A percentile compares a stretch with the other conserved stretches of the same genome.
These are phyloP conservation scores for Cerrena zonata DNA, from an alignment of 1,284 basidiomycete species.

Conservation along the genomic window DNA sequence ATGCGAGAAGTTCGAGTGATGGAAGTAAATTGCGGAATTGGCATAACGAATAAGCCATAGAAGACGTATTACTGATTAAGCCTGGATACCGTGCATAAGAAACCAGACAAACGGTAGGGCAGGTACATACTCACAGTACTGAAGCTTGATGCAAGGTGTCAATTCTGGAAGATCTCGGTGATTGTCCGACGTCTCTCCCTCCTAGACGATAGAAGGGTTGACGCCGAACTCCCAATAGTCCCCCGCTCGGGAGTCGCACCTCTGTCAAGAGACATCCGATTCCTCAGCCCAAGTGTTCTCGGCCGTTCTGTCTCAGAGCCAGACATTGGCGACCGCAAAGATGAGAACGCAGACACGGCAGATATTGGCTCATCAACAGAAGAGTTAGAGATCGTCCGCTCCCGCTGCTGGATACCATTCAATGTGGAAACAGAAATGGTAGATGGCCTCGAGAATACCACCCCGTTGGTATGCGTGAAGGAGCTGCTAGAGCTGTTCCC, in stretches of 20 bases:
- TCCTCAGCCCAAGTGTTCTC: slow-evolving; percentile 36
- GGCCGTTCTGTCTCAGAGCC: slow-evolving; percentile 54
- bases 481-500: slow-evolving; percentile 43
- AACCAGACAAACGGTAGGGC: neutral
- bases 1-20: neutral
- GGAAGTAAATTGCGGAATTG: slow-evolving; percentile 3
- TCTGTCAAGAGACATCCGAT: slow-evolving; percentile 42
- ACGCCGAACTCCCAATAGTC: slow-evolving; percentile 26
- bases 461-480: slow-evolving; percentile 30
- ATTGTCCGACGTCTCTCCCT: slow-evolving; percentile 44
- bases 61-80: neutral
- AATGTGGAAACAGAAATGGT: slow-evolving; percentile 48
- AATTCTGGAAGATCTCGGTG: slow-evolving; percentile 41
- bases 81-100: neutral
- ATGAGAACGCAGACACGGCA: slow-evolving; percentile 4
- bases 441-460: slow-evolving; percentile 59
- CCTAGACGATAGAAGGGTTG: slow-evolving; percentile 32
- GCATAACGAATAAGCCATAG: slow-evolving; percentile 5
- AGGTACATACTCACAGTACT: neutral
- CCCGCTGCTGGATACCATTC: slow-evolving; percentile 41
- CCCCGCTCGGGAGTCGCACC: slow-evolving; percentile 31
- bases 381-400: slow-evolving; percentile 34
- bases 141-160: slow-evolving; percentile 7
- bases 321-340: slow-evolving; percentile 34
- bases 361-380: slow-evolving; percentile 26